phyloP scores from a whole-genome alignment of 176 grass and related monocot species.

The Lolium rigidum region DNA sequence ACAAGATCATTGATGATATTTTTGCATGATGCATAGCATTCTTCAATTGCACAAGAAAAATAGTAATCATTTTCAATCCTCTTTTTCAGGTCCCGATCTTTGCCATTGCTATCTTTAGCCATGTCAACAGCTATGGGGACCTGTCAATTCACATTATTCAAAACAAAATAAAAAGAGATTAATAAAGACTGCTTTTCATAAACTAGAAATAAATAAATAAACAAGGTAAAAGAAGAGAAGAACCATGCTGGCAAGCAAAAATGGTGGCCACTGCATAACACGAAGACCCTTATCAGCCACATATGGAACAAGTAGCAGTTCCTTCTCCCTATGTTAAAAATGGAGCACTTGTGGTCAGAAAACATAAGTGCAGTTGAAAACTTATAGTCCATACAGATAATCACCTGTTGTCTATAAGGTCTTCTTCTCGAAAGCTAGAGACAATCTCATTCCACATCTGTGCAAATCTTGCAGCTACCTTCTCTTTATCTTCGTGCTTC shows the following conservation, averaged over 20 bases:
- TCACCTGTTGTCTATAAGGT: conserved; percentile 90
- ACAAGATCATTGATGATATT: conserved; percentile 80
- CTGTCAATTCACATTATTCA: conserved; percentile 51
- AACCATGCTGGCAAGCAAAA: conserved; percentile 97
- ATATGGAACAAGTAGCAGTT: conserved; percentile 93
- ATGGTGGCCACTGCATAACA: conserved; percentile 92
- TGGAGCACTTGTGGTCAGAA: conserved; percentile 13
- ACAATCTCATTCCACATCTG: conserved; percentile 98
- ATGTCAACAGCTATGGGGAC: conserved; percentile 96
- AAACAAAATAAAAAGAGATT: conserved; percentile 29
- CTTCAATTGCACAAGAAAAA: conserved; percentile 80
- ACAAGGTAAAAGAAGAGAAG: conserved; percentile 25
- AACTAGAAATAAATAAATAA: conserved; percentile 26
- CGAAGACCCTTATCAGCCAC: conserved; percentile 73
- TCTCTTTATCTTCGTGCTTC: conserved; percentile 54
- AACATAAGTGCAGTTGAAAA: conserved; percentile 32
- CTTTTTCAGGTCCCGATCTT: conserved; percentile 76
- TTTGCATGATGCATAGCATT: conserved; percentile 85
- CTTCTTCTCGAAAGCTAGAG: conserved; percentile 82
- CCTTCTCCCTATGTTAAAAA: conserved; percentile 73
- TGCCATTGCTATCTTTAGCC: conserved; percentile 83
- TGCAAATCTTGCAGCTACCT: conserved; percentile 87
- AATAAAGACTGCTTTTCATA: not conserved
- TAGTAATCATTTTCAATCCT: conserved; percentile 78
- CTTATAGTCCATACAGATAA: conserved; percentile 27